A percentile compares a stretch with the other conserved stretches of the same genome.
Evolutionary conservation across 2,329 filamentous ascomycete genomes (phyloP).

Genomic region (Cladophialophora psammophila): DNA sequence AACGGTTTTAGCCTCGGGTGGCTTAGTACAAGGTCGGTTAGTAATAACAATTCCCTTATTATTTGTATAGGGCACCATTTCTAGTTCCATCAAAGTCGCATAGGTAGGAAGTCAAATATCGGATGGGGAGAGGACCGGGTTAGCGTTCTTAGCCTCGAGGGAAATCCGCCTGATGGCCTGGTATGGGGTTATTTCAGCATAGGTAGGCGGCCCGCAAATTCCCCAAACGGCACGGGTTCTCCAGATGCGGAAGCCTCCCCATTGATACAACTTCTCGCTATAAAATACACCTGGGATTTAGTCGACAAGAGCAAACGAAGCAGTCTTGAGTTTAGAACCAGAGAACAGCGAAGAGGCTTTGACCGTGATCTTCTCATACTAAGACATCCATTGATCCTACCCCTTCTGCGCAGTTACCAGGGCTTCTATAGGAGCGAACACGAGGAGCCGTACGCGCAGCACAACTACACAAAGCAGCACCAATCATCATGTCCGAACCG

Average conservation of each 20-base stretch:
- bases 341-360: not conserved
- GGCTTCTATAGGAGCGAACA: too few relatives aligned
- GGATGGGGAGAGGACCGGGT: too few relatives aligned
- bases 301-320: not conserved
- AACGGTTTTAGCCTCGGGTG: too few relatives aligned
- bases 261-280: not conserved
- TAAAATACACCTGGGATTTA: not conserved
- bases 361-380: not conserved
- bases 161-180: too few relatives aligned
- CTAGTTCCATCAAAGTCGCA: too few relatives aligned
- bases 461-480: not conserved
- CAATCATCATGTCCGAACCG: slow-evolving; percentile 20
- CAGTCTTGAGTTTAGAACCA: not conserved
- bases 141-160: too few relatives aligned
- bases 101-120: too few relatives aligned
- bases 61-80: too few relatives aligned
- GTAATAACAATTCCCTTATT: too few relatives aligned
- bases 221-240: not conserved
- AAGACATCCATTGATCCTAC: not conserved
- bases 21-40: too few relatives aligned
- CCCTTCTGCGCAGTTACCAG: not conserved
- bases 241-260: slow-evolving; percentile 12
- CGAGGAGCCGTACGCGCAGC: not conserved
- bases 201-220: not conserved
- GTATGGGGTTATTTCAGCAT: not conserved